phyloP scores from a whole-genome alignment of 805 yeast genomes.

The Ogataea paraovalis region DNA sequence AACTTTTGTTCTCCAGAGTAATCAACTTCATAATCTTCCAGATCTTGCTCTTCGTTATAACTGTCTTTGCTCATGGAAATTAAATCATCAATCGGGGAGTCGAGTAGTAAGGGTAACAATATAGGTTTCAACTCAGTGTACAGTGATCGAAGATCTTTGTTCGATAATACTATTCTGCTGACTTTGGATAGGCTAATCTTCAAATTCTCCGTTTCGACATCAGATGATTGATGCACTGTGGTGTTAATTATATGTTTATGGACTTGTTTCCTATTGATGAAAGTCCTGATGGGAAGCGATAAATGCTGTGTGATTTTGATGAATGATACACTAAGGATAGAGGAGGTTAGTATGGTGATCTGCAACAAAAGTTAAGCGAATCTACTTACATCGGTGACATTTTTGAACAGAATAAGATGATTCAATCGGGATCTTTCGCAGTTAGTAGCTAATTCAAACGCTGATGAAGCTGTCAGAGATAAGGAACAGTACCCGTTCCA shows the following conservation, averaged over 20 bases:
- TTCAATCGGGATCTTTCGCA: too few species aligned
- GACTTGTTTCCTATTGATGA: conserved; percentile 23
- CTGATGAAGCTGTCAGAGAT: too few species aligned
- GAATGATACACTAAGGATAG: conserved; percentile 24
- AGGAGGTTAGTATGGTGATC: too few species aligned
- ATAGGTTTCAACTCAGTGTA: conserved; percentile 17
- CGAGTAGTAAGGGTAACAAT: conserved; percentile 19
- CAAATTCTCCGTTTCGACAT: background rate
- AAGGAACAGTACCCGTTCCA: too few species aligned
- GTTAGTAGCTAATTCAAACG: too few species aligned
- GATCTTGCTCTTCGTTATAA: background rate
- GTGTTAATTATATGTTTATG: conserved; percentile 12
- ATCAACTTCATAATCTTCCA: background rate
- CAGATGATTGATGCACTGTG: conserved; percentile 8
- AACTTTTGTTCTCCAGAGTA: conserved; percentile 4
- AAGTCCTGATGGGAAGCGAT: conserved; percentile 25
- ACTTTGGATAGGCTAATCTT: conserved; percentile 2
- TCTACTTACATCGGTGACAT: conserved; percentile 28
- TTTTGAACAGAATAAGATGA: background rate
- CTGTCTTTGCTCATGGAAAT: conserved; percentile 6
- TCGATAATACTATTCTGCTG: conserved; percentile 13
- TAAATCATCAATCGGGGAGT: conserved; percentile 19
- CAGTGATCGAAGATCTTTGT: conserved; percentile 20
- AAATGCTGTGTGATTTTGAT: conserved; percentile 10
- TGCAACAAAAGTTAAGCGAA: too few species aligned